Evolutionary conservation across 1,139 yeast genomes (phyloP), one percentile per base, ranked within the genome.

Genomic region (Geotrichum histeridarum): DNA sequence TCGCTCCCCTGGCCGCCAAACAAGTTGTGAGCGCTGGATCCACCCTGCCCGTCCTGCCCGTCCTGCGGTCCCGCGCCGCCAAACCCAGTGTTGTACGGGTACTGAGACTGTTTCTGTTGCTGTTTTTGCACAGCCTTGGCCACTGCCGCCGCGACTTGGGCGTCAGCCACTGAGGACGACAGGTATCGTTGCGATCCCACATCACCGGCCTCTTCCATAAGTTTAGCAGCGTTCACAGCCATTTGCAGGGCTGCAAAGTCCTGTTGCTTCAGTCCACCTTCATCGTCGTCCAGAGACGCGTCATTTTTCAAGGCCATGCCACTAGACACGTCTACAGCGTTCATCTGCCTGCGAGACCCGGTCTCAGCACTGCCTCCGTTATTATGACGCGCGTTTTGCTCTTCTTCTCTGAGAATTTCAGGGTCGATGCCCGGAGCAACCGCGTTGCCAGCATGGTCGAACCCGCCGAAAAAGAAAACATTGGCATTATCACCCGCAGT

Each of bases 351-450:
- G 27, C 27, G 27, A 22, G 27, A 22, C 27, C 27, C 27, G 27
- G 27, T 3, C n/a, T 33, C 36, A 33, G 11, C 2, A 7, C 36
- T 33, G 36, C 36, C 7, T 7, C 36, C 36, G 36, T 33, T 33
- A 12, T 33, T 33, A 12, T 12, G n/a, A 8, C 39, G 9, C 9
- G 15, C 39, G 17, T 8, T 37, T 11, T 27, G 49, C 31, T 49
- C 53, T 43, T 60, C 65, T 37, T 62, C 64, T 44, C 64, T 56
- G 14, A 63, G 64, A 52, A 67, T 67, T 49, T 64, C 70, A 15
- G 70, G 70, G 52, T 67, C 70, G 47, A 67, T 67, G 36, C 68
- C 70, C 2, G 67, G 60, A 6, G 64, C 65, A 7, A 54, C 46
- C 17, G 55, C 35, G 11, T 41, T 35, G 14, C 52, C 54, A 12